A percentile compares a stretch with the other conserved stretches of the same genome.
These are phyloP conservation scores for Colletotrichum somersetense DNA, from an alignment of 2,329 filamentous ascomycete genomes.

Conservation along the genomic window DNA sequence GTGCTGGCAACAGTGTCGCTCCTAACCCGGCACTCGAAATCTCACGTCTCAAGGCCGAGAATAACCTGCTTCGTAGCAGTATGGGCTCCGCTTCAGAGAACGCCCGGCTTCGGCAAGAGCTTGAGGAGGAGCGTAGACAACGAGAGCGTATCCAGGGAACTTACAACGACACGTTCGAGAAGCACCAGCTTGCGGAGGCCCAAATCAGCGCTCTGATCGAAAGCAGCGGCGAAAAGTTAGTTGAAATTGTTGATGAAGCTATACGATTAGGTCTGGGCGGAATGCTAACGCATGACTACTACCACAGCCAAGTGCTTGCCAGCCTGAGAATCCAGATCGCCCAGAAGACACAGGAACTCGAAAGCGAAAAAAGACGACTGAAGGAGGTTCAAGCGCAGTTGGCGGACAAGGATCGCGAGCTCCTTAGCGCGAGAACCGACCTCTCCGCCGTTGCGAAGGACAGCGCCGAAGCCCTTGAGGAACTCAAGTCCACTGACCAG, in stretches of 20 bases:
- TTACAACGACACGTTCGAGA: constrained; percentile 69
- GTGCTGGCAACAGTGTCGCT: constrained; percentile 56
- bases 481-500: constrained; percentile 70
- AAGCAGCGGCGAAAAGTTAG: constrained; percentile 67
- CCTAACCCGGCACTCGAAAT: constrained; percentile 64
- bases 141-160: constrained; percentile 66
- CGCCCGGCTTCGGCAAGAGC: constrained; percentile 65
- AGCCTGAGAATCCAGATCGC: constrained; percentile 65
- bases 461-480: constrained; percentile 66
- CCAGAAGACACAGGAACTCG: constrained; percentile 56
- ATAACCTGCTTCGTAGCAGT: constrained; percentile 68
- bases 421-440: constrained; percentile 65
- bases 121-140: constrained; percentile 66
- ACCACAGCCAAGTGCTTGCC: constrained; percentile 66
- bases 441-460: constrained; percentile 67
- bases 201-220: constrained; percentile 68
- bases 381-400: constrained; percentile 60
- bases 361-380: constrained; percentile 50
- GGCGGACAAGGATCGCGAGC: constrained; percentile 67
- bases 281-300: constrained; percentile 60
- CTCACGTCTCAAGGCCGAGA: constrained; percentile 72
- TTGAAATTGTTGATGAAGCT: constrained; percentile 45
- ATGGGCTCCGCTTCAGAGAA: constrained; percentile 67
- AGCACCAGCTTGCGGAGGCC: constrained; percentile 67
- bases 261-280: constrained; percentile 45